phyloP scores from a whole-genome alignment of 345 rosid species.

The Moricandia moricandioides region DNA sequence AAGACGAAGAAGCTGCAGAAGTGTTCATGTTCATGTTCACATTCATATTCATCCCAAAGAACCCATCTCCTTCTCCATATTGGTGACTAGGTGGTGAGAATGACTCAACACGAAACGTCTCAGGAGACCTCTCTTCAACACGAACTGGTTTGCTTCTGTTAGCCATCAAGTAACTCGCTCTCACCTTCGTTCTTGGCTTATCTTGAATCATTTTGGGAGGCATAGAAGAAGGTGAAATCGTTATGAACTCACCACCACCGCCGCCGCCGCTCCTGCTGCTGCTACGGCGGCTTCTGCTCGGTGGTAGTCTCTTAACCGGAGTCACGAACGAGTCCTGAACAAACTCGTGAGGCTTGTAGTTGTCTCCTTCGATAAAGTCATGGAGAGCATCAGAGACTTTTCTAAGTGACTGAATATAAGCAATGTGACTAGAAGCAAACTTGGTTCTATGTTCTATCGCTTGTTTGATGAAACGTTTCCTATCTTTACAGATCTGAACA shows the following conservation, averaged over 20 bases:
- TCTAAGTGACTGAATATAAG: constrained; percentile 78
- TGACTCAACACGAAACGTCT: constrained; percentile 54
- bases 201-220: constrained; percentile 47
- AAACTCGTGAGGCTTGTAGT: constrained; percentile 50
- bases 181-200: constrained; percentile 50
- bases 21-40: constrained; percentile 38
- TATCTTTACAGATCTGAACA: constrained; percentile 90
- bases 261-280: constrained; percentile 16
- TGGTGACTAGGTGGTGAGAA: constrained; percentile 58
- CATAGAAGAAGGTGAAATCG: constrained; percentile 53
- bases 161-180: constrained; percentile 59
- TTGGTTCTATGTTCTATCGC: constrained; percentile 82
- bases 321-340: constrained; percentile 49
- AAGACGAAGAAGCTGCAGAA: constrained; percentile 24
- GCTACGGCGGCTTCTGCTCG: not conserved
- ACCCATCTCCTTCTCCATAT: constrained; percentile 49
- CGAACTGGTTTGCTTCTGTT: constrained; percentile 65
- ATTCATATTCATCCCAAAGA: constrained; percentile 55
- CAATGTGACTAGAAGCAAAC: constrained; percentile 72
- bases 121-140: constrained; percentile 85
- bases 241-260: constrained; percentile 46
- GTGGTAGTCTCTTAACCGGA: constrained; percentile 54
- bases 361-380: constrained; percentile 70
- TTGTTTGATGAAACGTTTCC: constrained; percentile 84
- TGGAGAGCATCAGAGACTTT: constrained; percentile 85